Percentiles rank a stretch among this genome's conserved stretches.
Conservation (phyloP, 495 filamentous ascomycete genomes). For the Penicillium paradoxum region DNA sequence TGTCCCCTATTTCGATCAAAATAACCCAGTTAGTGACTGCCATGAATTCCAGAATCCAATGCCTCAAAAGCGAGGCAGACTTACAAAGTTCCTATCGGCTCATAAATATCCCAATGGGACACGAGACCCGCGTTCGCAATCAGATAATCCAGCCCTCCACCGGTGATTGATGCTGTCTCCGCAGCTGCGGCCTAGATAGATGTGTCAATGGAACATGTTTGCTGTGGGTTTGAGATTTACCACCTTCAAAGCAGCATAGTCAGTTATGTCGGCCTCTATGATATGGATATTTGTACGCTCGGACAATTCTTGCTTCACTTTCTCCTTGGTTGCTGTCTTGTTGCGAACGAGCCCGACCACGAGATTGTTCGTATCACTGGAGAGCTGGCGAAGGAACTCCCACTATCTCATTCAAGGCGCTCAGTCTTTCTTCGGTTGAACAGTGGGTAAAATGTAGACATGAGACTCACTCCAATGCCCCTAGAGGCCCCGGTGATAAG, state of each 20-base stretch:
- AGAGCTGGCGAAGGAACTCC: constrained; percentile 24
- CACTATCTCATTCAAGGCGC: background rate
- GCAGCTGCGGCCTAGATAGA: background rate
- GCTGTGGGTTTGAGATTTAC: background rate
- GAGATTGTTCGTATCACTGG: constrained; percentile 30
- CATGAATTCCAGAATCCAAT: background rate
- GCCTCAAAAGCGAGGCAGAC: constrained; percentile 1
- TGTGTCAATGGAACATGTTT: background rate
- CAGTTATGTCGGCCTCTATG: constrained; percentile 39
- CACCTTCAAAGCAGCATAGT: constrained; percentile 32
- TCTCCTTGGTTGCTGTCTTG: constrained; percentile 28
- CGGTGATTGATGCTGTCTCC: constrained; percentile 24
- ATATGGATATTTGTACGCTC: constrained; percentile 41
- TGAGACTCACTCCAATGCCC: constrained; percentile 24
- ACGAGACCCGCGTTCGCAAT: constrained; percentile 29
- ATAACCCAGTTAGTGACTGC: background rate
- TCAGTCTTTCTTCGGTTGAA: background rate
- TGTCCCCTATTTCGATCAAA: constrained; percentile 15
- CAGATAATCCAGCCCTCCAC: constrained; percentile 33
- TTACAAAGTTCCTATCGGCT: constrained; percentile 27
- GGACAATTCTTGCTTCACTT: constrained; percentile 3
- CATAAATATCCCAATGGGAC: constrained; percentile 21
- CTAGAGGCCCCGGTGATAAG: background rate
- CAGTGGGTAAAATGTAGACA: background rate
- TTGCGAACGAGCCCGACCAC: constrained; percentile 43